Evolutionary conservation across 176 grass and related monocot genomes (phyloP), one percentile per base, ranked within the genome.

Genomic region (Miscanthus lutarioriparius): DNA sequence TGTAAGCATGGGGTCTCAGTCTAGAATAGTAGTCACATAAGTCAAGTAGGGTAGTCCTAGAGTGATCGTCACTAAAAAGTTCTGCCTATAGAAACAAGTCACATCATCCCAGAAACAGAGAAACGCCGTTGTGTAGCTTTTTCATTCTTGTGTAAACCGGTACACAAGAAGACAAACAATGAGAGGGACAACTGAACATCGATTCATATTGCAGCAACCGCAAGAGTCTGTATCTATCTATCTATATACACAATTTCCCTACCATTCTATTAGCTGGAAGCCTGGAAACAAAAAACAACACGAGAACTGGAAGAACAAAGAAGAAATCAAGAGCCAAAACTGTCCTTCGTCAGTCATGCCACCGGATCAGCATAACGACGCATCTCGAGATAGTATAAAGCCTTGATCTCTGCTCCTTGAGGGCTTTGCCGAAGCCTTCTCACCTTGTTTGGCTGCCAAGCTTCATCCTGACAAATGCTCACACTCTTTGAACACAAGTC

Each of bases 351-450:
- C 68, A 87, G 79, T 92, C 87, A 48, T 92, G 87, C 84, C 87
- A 90, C 39, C 87, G 82, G 49, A 92, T 82, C 19, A 90, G 84
- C 81, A 87, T 87, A 30, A 92, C 48, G 30, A 90, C 77, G 32
- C 81, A 87, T 65, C 72, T 77, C 8, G 23, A 84, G 64, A 92
- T 89, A 39, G 90, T 87, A 75, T 85, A 82, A 41, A 90, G 77
- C 45, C 67, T 89, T 35, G 91, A 83, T 80, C 81, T 89, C 64
- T 89, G 71, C 64, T 92, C 84, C 33, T 68, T 86, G 27, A 92
- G 70, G 22, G 65, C 54, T 26, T 80, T 89, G 53, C 75, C 44
- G 71, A 92, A 80, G 67, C 86, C 87, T 13, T 76, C 64, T 39
- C 56, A 66, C 45, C 59, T 81, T 36, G 79, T 9, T 22, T 56